phyloP scores from a whole-genome alignment of 2,329 filamentous ascomycete genomes.

The Ophiostoma perfectum region DNA sequence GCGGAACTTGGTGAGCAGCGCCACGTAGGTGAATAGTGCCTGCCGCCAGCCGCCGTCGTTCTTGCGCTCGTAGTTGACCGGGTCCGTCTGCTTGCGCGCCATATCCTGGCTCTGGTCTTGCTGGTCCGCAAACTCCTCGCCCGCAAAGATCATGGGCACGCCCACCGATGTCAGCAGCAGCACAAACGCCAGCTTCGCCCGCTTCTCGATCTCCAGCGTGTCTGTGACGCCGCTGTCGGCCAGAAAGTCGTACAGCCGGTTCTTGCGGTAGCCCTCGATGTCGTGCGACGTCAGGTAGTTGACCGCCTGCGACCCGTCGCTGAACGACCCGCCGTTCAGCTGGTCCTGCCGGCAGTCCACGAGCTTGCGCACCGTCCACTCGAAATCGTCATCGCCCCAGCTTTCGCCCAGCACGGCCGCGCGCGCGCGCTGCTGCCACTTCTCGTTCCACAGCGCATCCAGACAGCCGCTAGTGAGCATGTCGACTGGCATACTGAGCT shows the following conservation, averaged over 20 bases:
- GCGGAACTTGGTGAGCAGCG: conserved; percentile 27
- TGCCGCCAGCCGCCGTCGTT: conserved; percentile 28
- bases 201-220: conserved; percentile 23
- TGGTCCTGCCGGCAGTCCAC: conserved; percentile 26
- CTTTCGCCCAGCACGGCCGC: conserved; percentile 26
- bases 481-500: conserved; percentile 28
- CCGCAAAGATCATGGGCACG: conserved; percentile 31
- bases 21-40: conserved; percentile 28
- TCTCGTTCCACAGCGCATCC: conserved; percentile 30
- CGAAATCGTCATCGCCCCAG: conserved; percentile 26
- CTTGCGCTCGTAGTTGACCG: conserved; percentile 29
- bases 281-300: conserved; percentile 31
- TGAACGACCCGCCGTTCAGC: conserved; percentile 22
- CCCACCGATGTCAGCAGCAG: conserved; percentile 29
- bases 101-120: conserved; percentile 28
- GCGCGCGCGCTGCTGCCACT: conserved; percentile 27
- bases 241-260: conserved; percentile 29
- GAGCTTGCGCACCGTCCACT: conserved; percentile 28
- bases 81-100: conserved; percentile 29
- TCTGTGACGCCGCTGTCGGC: conserved; percentile 22
- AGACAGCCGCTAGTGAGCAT: conserved; percentile 26
- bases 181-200: conserved; percentile 28
- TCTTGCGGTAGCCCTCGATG: conserved; percentile 29
- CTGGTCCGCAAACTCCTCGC: conserved; percentile 31
- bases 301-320: conserved; percentile 28